Percentiles rank a stretch among this genome's conserved stretches.
Evolutionary conservation across 1,284 basidiomycete species (phyloP).

Genomic region (Ustilago cynodontis): DNA sequence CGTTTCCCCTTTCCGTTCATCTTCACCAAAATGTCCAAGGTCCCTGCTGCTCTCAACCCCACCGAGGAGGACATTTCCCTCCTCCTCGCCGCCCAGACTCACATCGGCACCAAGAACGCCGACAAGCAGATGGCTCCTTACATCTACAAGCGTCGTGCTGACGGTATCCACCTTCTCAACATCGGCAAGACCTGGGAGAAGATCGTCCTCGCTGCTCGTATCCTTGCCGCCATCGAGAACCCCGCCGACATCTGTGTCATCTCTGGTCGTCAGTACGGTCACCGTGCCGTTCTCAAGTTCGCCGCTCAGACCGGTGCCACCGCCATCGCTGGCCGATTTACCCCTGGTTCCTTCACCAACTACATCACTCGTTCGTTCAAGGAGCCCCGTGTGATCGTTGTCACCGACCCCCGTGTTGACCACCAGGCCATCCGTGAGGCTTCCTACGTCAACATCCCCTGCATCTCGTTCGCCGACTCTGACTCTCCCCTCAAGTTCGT

Average conservation of each 20-base stretch:
- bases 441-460: constrained; percentile 99
- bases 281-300: constrained; percentile 98
- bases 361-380: constrained; percentile 99
- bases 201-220: constrained; percentile 73
- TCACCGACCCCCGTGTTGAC: constrained; percentile 98
- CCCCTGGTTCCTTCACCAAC: constrained; percentile 95
- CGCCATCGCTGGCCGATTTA: constrained; percentile 98
- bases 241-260: constrained; percentile 98
- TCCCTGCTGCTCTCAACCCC: constrained; percentile 90
- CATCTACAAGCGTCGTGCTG: constrained; percentile 94
- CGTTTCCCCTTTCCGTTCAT: constrained; percentile 25
- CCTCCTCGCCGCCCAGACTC: constrained; percentile 92
- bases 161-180: constrained; percentile 98
- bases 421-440: constrained; percentile 99
- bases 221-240: constrained; percentile 81
- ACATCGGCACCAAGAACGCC: constrained; percentile 90
- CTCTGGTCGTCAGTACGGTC: constrained; percentile 96
- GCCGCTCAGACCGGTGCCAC: constrained; percentile 97
- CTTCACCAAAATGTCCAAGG: constrained; percentile 74
- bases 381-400: constrained; percentile 97
- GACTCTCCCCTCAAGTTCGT: constrained; percentile 97
- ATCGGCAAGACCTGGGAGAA: constrained; percentile 99
- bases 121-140: constrained; percentile 98
- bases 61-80: constrained; percentile 98
- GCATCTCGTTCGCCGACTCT: constrained; percentile 98